Base-by-base conservation (phyloP, 2,329 filamentous ascomycete species). In the Myotisia sp. region DNA sequence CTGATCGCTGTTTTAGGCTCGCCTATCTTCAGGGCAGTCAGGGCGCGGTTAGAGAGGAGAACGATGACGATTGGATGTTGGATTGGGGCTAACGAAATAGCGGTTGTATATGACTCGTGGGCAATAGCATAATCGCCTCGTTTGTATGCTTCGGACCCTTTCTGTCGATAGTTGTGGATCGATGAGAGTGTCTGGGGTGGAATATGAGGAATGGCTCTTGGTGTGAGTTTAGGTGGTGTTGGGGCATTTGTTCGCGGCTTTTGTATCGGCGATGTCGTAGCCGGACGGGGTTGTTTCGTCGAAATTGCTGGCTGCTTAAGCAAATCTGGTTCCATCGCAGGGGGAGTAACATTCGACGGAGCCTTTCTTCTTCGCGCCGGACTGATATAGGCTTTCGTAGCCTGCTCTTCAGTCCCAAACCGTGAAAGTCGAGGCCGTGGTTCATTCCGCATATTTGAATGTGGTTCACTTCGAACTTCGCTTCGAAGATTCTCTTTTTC, bases 101-200 rank as follows among this genome's bases (percentile, higher is more conserved):
- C 84, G 19, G 72, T 70, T 0, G 80, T 75, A 55, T 95, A 98
- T 1, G 79, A 77, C 13, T 74, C 67, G 48, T 94, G 84, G 0
- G 90, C 90, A 6, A 80, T 71, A 12, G 82, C 79, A 55, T 84
- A 98, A 55, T 98, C 90, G 21, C 90, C 90, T 22, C 83, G 75
- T 58, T 94, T 95, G 62, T 93, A 95, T 44, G 92, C 81, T 34
- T 80, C 78, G 6, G 85, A 83, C 12, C 87, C 90, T 42, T 77
- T 76, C 30, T 78, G 68, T 9, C 90, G 79, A 47, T 90, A 74
- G 29, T 73, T 69, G n/a, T 79, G 78, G 6, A 84, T 93, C 3
- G 73, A 73, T 42, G 78, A 71, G 12, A 94, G 65, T 1, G 77
- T 76, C 5, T 74, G 68, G 1, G 76, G 60, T 3, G 81, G 76